Evolutionary conservation across 768 basidiomycete genomes (phyloP).

Genomic region (Amyloporia xantha): DNA sequence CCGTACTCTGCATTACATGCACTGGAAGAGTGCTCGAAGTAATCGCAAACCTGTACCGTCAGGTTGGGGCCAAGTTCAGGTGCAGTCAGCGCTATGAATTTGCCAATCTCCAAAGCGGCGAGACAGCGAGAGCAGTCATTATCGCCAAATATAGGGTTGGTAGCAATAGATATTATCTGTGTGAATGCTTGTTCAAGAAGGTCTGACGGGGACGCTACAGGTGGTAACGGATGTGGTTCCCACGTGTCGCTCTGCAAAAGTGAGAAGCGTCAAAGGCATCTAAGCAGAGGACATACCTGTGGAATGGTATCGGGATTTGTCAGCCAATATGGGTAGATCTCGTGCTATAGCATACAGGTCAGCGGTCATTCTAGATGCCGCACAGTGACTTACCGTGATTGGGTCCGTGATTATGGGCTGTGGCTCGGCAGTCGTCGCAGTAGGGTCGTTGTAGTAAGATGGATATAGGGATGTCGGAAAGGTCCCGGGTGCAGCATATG

Average conservation of each 20-base stretch:
- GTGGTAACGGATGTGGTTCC: constrained; percentile 64
- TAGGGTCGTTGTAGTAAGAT: constrained; percentile 66
- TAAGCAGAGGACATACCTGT: constrained; percentile 22
- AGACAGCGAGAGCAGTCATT: constrained; percentile 55
- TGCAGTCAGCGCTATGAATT: constrained; percentile 58
- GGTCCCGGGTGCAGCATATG: constrained; percentile 51
- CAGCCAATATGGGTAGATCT: constrained; percentile 51
- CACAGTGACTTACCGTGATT: constrained; percentile 40
- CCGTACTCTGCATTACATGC: constrained; percentile 44
- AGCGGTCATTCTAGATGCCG: not conserved
- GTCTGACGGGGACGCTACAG: constrained; percentile 37
- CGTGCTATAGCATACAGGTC: constrained; percentile 33
- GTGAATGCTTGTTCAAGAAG: constrained; percentile 46
- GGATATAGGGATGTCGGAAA: constrained; percentile 62
- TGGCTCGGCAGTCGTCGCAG: constrained; percentile 62
- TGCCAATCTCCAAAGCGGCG: constrained; percentile 53
- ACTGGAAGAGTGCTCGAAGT: constrained; percentile 38
- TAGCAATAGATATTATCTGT: constrained; percentile 50
- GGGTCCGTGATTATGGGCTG: constrained; percentile 77
- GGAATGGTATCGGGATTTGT: constrained; percentile 60
- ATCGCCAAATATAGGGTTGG: constrained; percentile 45
- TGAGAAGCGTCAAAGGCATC: constrained; percentile 3
- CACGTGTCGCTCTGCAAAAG: constrained; percentile 40
- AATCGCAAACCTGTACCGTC: constrained; percentile 51
- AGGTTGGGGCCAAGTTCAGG: constrained; percentile 54